These are phyloP conservation scores for Fusarium austroafricanum DNA, from an alignment of 2,329 filamentous ascomycete genomes.

Conservation along the genomic window DNA sequence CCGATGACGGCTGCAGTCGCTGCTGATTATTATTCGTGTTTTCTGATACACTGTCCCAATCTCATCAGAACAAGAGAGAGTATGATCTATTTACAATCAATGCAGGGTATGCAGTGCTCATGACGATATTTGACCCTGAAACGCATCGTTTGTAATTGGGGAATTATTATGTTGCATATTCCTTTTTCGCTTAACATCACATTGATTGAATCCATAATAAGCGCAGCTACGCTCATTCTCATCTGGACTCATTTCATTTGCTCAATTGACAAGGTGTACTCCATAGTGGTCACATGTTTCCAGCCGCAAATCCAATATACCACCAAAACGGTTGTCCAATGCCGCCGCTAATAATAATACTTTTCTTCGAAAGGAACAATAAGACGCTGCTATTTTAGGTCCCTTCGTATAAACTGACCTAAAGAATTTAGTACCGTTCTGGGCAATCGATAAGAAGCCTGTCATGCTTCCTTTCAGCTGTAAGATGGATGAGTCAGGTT, in stretches of 20 bases:
- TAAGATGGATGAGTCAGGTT: no score
- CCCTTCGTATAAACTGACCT: neutral
- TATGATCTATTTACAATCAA: no score
- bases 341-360: no score
- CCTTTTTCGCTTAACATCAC: neutral
- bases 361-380: no score
- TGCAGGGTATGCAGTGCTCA: neutral
- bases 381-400: neutral
- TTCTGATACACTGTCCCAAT: neutral
- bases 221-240: neutral
- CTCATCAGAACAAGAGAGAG: no score
- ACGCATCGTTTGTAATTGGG: neutral
- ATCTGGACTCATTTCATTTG: neutral
- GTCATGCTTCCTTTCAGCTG: neutral
- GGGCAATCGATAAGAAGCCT: neutral
- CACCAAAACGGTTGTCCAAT: no score
- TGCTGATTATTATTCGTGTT: neutral
- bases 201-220: neutral
- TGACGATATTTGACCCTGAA: conserved; percentile 9
- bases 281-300: neutral
- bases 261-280: neutral
- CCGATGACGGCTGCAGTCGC: neutral
- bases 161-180: no score
- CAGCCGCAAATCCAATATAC: neutral
- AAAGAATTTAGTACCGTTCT: neutral